These are phyloP conservation scores for Bryoglossum gracile DNA, from an alignment of 495 filamentous ascomycete species.

Conservation along the genomic window DNA sequence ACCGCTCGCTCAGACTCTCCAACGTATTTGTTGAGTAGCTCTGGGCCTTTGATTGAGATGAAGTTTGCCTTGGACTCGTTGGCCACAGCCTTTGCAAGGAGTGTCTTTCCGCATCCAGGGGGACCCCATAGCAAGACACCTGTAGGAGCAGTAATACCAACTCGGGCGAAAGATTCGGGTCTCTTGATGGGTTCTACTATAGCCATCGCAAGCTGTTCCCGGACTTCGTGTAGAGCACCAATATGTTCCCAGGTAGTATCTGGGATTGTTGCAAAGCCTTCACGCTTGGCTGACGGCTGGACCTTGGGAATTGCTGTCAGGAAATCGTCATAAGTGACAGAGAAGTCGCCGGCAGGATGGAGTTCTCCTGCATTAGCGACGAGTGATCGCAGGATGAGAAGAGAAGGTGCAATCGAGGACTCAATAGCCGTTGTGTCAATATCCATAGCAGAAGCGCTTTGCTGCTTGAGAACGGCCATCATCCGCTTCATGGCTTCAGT, in stretches of 20 bases:
- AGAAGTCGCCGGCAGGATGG: slow-evolving; percentile 31
- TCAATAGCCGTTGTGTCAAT: slow-evolving; percentile 32
- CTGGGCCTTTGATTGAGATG: slow-evolving; percentile 94
- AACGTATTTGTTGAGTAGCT: slow-evolving; percentile 91
- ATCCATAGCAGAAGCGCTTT: slow-evolving; percentile 41
- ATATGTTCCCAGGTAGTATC: slow-evolving; percentile 94
- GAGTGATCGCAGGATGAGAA: slow-evolving; percentile 40
- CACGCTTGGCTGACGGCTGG: slow-evolving; percentile 87
- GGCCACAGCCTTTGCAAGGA: slow-evolving; percentile 92
- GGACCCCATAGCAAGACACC: slow-evolving; percentile 96
- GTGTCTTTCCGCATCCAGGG: slow-evolving; percentile 93
- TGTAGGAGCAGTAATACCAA: slow-evolving; percentile 82
- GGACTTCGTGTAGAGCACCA: slow-evolving; percentile 71
- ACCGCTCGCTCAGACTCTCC: slow-evolving; percentile 92
- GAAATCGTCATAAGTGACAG: slow-evolving; percentile 53
- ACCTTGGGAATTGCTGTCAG: slow-evolving; percentile 72
- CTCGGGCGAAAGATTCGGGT: slow-evolving; percentile 68
- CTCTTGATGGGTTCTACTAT: slow-evolving; percentile 89
- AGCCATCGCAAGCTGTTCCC: slow-evolving; percentile 74
- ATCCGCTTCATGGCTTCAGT: slow-evolving; percentile 38
- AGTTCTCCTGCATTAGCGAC: slow-evolving; percentile 45
- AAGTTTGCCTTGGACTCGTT: slow-evolving; percentile 96
- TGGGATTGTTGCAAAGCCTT: slow-evolving; percentile 96
- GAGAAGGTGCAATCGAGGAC: slow-evolving; percentile 13
- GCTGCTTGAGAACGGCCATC: slow-evolving; percentile 39